Conservation (phyloP, 2,329 filamentous ascomycete genomes). For the Sarocladium oryzae region DNA sequence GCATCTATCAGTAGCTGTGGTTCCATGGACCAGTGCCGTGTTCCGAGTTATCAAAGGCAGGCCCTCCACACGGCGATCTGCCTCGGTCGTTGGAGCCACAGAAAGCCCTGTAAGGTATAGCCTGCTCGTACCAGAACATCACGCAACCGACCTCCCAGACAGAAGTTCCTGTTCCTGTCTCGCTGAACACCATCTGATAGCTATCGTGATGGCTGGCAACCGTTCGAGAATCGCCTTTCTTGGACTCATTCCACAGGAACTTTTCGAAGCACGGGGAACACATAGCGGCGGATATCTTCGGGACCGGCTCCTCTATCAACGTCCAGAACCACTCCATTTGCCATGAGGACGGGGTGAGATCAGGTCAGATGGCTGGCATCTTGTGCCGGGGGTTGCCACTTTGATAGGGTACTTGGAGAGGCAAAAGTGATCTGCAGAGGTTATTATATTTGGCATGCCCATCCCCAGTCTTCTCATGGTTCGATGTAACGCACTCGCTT, state of each 20-base stretch:
- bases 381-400: neutral
- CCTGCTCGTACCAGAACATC: neutral
- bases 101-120: neutral
- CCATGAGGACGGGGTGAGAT: neutral
- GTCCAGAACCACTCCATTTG: neutral
- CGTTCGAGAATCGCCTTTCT: neutral
- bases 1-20: too few species aligned
- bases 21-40: too few species aligned
- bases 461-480: too few species aligned
- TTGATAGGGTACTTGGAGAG: neutral
- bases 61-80: too few species aligned
- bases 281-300: slow-evolving; percentile 3
- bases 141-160: neutral
- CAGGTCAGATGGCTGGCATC: neutral
- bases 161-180: slow-evolving; percentile 3
- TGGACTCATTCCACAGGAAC: neutral
- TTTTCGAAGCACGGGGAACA: slow-evolving; percentile 1
- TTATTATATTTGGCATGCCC: neutral
- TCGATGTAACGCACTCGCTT: neutral
- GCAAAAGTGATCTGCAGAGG: neutral
- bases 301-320: neutral
- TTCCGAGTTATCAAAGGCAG: too few species aligned
- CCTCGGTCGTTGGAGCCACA: neutral
- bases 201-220: neutral
- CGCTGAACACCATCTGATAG: neutral